These are phyloP conservation scores for Cordyceps tenuipes DNA, from an alignment of 2,329 filamentous ascomycete species.

Conservation along the genomic window DNA sequence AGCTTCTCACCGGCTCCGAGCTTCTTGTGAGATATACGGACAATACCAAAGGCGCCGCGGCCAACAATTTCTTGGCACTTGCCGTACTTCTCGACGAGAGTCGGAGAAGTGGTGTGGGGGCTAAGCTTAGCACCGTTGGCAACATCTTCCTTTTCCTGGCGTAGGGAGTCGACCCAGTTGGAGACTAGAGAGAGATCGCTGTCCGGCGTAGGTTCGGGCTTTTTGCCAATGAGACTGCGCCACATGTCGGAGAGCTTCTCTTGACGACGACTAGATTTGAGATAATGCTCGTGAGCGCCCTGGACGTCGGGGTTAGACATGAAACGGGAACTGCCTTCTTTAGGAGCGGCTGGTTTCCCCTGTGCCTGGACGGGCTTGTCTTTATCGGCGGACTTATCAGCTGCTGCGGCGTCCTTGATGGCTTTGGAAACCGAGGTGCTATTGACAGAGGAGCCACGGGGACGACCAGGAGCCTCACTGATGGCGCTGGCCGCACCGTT, in stretches of 20 bases:
- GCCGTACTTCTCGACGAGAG: constrained; percentile 91
- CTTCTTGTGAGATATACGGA: constrained; percentile 94
- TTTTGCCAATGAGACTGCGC: constrained; percentile 76
- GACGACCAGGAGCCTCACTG: constrained; percentile 25
- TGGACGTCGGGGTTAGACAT: constrained; percentile 41
- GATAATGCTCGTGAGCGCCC: constrained; percentile 75
- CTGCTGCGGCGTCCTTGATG: constrained; percentile 31
- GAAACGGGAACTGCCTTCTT: constrained; percentile 42
- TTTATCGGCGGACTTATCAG: constrained; percentile 20
- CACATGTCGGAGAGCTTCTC: constrained; percentile 93
- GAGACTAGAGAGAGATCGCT: constrained; percentile 88
- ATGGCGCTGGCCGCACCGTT: constrained; percentile 1
- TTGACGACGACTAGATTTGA: constrained; percentile 84
- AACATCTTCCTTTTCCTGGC: constrained; percentile 81
- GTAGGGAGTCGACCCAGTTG: constrained; percentile 89
- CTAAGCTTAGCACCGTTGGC: constrained; percentile 72
- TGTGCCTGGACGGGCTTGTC: constrained; percentile 19
- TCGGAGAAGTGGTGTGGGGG: constrained; percentile 58
- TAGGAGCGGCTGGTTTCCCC: constrained; percentile 21
- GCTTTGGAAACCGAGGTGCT: constrained; percentile 30
- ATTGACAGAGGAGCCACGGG: constrained; percentile 28
- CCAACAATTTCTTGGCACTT: constrained; percentile 97
- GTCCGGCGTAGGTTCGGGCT: constrained; percentile 64
- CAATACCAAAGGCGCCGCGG: constrained; percentile 92
- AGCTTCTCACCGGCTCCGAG: constrained; percentile 81